These are phyloP conservation scores for Helianthus tuberosus DNA, from an alignment of 129 eudicot genomes.

Conservation along the genomic window DNA sequence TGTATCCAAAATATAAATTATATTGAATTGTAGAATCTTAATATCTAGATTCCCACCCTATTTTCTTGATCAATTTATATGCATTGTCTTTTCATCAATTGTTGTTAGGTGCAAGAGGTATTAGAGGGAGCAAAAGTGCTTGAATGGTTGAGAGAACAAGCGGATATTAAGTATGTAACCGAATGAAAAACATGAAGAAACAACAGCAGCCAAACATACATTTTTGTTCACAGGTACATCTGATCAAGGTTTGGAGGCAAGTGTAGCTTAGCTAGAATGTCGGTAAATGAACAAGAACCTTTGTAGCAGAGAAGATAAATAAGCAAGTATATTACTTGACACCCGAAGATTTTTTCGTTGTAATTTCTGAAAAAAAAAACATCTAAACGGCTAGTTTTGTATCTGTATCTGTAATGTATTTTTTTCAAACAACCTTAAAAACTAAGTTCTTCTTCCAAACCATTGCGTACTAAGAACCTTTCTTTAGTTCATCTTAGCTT, in stretches of 20 bases:
- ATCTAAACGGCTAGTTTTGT: not conserved
- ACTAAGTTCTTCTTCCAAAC: too few species aligned
- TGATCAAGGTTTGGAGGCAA: slow-evolving; percentile 6
- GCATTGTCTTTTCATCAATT: not conserved
- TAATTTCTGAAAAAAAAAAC: not conserved
- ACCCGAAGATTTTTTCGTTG: not conserved
- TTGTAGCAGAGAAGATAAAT: slow-evolving; percentile 22
- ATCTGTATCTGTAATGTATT: not conserved
- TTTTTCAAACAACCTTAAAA: not conserved
- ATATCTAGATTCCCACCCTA: not conserved
- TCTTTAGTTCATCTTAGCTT: too few species aligned
- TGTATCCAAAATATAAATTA: not conserved
- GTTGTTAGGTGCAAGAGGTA: slow-evolving; percentile 80
- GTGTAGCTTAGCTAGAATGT: not conserved
- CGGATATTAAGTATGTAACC: slow-evolving; percentile 65
- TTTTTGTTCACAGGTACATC: slow-evolving; percentile 32
- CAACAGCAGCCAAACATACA: slow-evolving; percentile 22
- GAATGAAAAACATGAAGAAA: slow-evolving; percentile 38
- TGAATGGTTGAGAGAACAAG: slow-evolving; percentile 86
- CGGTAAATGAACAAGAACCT: slow-evolving; percentile 21
- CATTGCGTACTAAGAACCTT: too few species aligned
- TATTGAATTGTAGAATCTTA: not conserved
- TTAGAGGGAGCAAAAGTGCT: slow-evolving; percentile 98
- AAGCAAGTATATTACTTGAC: not conserved
- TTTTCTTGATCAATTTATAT: slow-evolving; percentile 7